These are phyloP conservation scores for Blastocystis sp. DNA, from an alignment of 352 stramenopile genomes.

Conservation along the genomic window DNA sequence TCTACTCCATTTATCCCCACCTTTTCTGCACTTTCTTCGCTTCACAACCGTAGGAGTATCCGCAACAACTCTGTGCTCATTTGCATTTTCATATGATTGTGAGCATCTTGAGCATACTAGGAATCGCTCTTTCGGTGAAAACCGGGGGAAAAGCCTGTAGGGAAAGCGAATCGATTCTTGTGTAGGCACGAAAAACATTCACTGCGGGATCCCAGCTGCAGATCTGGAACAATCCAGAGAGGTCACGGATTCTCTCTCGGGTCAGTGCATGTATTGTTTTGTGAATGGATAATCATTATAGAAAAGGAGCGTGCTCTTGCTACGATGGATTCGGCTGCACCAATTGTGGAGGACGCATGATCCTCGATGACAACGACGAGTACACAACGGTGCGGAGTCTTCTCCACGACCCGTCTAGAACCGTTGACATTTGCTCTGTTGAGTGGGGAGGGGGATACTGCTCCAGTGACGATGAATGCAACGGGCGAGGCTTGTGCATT, in stretches of 20 bases:
- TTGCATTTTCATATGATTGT: not conserved
- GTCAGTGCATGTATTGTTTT: constrained; percentile 21
- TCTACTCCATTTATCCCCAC: no score
- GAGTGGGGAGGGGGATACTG: constrained; percentile 51
- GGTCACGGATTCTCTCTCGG: constrained; percentile 40
- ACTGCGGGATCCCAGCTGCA: constrained; percentile 53
- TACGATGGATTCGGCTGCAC: constrained; percentile 47
- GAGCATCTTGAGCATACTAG: not conserved
- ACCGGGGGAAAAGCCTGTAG: constrained; percentile 40
- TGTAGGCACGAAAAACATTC: constrained; percentile 40
- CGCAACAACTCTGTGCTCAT: not conserved
- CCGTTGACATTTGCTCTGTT: constrained; percentile 43
- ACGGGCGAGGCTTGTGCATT: constrained; percentile 41
- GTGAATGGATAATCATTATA: not conserved
- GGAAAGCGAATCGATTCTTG: not conserved
- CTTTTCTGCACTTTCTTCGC: not conserved
- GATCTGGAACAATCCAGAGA: constrained; percentile 45
- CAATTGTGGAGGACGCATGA: constrained; percentile 31
- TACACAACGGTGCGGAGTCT: constrained; percentile 37
- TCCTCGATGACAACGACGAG: constrained; percentile 27
- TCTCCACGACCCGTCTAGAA: not conserved
- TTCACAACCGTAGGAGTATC: not conserved
- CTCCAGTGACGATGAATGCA: constrained; percentile 32
- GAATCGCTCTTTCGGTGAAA: not conserved
- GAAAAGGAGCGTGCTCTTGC: constrained; percentile 36